These are phyloP conservation scores for Meira nashicola DNA, from an alignment of 1,284 basidiomycete species.

Conservation along the genomic window DNA sequence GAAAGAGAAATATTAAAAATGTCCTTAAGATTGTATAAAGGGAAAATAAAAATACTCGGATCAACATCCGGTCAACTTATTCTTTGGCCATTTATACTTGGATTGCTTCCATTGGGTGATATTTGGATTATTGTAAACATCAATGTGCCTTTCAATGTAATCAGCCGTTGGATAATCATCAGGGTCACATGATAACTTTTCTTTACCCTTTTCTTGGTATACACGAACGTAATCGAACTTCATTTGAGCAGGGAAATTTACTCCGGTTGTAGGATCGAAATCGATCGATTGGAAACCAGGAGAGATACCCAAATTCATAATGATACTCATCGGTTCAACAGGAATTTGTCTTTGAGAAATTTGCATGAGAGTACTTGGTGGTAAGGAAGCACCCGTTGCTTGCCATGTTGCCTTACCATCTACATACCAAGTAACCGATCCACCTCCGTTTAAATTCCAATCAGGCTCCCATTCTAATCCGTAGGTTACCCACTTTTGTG, in stretches of 20 bases:
- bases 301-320: conserved; percentile 46
- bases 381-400: conserved; percentile 14
- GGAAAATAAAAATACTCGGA: background rate
- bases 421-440: conserved; percentile 19
- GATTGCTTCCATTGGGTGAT: conserved; percentile 20
- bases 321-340: conserved; percentile 20
- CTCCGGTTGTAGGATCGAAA: conserved; percentile 14
- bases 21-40: background rate
- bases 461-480: conserved; percentile 21
- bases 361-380: conserved; percentile 12
- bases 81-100: conserved; percentile 10
- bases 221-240: conserved; percentile 56
- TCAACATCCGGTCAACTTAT: conserved; percentile 12
- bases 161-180: conserved; percentile 42
- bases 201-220: conserved; percentile 55
- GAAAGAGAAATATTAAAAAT: background rate
- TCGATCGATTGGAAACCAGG: conserved; percentile 54
- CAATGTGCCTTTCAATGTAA: conserved; percentile 47
- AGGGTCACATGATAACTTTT: conserved; percentile 49
- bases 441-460: conserved; percentile 13
- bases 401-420: conserved; percentile 21
- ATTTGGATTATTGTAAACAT: conserved; percentile 49
- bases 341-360: conserved; percentile 16
- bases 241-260: conserved; percentile 56
- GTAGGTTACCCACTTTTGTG: conserved; percentile 14